Percentiles rank a stretch among this genome's conserved stretches.
Conservation (phyloP, 768 basidiomycete species). For the Pulveroboletus sp. region DNA sequence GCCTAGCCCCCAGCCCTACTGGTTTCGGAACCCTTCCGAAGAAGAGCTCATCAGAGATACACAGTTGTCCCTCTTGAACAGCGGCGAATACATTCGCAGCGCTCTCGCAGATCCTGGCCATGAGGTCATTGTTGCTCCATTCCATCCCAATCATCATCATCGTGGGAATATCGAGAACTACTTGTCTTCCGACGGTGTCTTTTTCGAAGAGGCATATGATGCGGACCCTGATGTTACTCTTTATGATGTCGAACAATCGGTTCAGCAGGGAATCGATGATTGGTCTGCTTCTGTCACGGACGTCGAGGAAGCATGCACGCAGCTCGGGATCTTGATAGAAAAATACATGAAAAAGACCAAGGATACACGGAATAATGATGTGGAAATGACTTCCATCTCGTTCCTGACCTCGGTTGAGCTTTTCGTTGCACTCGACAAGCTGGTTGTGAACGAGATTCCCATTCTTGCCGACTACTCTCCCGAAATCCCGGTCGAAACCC, state of each 20-base stretch:
- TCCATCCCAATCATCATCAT: not conserved
- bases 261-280: slow-evolving; percentile 29
- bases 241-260: slow-evolving; percentile 35
- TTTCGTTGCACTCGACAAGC: slow-evolving; percentile 32
- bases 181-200: slow-evolving; percentile 9
- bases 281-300: slow-evolving; percentile 25
- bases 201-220: slow-evolving; percentile 3
- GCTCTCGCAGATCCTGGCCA: slow-evolving; percentile 9
- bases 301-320: slow-evolving; percentile 6
- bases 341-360: slow-evolving; percentile 13
- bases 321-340: slow-evolving; percentile 20
- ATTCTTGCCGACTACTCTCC: slow-evolving; percentile 28
- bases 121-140: slow-evolving; percentile 7
- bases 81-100: slow-evolving; percentile 25
- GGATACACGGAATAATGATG: too few relatives aligned
- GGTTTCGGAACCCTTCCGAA: slow-evolving; percentile 14
- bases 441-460: slow-evolving; percentile 5
- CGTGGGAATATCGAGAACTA: slow-evolving; percentile 11
- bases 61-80: slow-evolving; percentile 30
- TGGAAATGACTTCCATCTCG: slow-evolving; percentile 25
- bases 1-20: slow-evolving; percentile 23
- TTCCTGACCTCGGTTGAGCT: slow-evolving; percentile 35
- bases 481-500: slow-evolving; percentile 18
- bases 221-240: slow-evolving; percentile 17
- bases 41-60: slow-evolving; percentile 24